phyloP scores from a whole-genome alignment of 257 asterid genomes.

The Schizonepeta tenuifolia region DNA sequence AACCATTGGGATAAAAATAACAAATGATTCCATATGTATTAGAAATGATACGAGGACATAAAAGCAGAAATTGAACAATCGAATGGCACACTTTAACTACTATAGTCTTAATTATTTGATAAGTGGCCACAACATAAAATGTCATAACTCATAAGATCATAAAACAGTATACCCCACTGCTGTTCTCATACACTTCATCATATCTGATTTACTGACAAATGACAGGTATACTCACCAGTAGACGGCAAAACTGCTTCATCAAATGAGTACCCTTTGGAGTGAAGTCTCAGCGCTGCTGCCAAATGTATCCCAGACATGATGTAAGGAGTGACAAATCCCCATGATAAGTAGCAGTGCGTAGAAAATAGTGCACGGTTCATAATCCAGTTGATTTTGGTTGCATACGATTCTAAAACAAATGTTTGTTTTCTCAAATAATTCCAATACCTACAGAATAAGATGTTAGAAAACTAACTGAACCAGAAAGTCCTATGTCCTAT shows the following conservation, averaged over 20 bases:
- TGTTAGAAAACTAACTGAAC: conserved; percentile 21
- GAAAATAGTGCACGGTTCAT: conserved; percentile 95
- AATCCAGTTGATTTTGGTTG: conserved; percentile 82
- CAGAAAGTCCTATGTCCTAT: not conserved
- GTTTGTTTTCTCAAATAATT: conserved; percentile 98
- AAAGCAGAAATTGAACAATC: not conserved
- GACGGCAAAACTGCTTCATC: conserved; percentile 60
- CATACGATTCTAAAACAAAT: conserved; percentile 91
- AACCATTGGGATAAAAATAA: not conserved
- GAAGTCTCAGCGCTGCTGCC: conserved; percentile 71
- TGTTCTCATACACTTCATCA: conserved; percentile 3
- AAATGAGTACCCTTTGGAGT: conserved; percentile 54
- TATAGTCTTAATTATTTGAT: not conserved
- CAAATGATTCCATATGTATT: conserved; percentile 2
- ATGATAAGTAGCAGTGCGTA: conserved; percentile 87
- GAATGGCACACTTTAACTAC: not conserved
- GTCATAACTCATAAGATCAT: not conserved
- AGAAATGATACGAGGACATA: not conserved
- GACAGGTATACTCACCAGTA: conserved; percentile 57
- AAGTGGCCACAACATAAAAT: conserved; percentile 10
- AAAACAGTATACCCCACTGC: not conserved
- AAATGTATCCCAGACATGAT: conserved; percentile 75
- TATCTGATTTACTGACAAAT: conserved; percentile 8
- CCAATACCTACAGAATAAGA: conserved; percentile 74
- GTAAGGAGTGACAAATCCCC: conserved; percentile 93